Evolutionary conservation across 2,329 filamentous ascomycete genomes (phyloP).

Genomic region (Teratosphaeria zuluensis): DNA sequence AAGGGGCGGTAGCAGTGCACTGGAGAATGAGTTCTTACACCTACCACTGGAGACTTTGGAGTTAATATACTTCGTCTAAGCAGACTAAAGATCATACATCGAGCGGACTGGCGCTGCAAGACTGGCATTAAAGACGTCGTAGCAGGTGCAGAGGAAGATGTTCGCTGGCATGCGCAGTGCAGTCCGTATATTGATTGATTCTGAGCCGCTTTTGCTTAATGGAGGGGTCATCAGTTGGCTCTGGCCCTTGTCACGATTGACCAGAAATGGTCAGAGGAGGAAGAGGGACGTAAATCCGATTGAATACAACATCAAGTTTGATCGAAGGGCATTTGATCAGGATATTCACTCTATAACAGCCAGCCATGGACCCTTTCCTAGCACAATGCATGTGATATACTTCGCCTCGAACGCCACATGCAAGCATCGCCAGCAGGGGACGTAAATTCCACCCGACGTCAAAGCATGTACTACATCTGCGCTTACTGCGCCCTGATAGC

Average conservation of each 20-base stretch:
- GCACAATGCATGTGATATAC: neutral
- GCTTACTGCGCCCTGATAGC: slow-evolving; percentile 39
- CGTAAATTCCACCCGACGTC: neutral
- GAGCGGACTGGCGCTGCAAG: neutral
- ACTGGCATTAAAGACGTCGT: too few species aligned
- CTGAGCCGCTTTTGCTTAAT: neutral
- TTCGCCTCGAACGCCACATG: neutral
- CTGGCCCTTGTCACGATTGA: too few species aligned
- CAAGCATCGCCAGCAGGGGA: neutral
- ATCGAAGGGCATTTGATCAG: neutral
- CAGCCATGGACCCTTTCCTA: neutral
- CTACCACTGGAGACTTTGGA: neutral
- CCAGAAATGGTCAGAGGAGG: neutral
- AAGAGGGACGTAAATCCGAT: neutral
- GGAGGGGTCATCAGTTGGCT: too few species aligned
- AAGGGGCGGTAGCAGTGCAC: neutral
- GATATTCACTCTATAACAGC: neutral
- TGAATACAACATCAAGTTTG: neutral
- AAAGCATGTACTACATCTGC: neutral
- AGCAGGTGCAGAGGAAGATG: too few species aligned
- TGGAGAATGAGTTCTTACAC: neutral
- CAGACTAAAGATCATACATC: neutral
- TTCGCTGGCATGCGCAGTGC: too few species aligned
- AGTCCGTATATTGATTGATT: neutral
- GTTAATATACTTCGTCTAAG: neutral